A percentile compares a stretch with the other conserved stretches of the same genome.
Evolutionary conservation across 139 green algal species (phyloP).

Genomic region (Dunaliella sp.): DNA sequence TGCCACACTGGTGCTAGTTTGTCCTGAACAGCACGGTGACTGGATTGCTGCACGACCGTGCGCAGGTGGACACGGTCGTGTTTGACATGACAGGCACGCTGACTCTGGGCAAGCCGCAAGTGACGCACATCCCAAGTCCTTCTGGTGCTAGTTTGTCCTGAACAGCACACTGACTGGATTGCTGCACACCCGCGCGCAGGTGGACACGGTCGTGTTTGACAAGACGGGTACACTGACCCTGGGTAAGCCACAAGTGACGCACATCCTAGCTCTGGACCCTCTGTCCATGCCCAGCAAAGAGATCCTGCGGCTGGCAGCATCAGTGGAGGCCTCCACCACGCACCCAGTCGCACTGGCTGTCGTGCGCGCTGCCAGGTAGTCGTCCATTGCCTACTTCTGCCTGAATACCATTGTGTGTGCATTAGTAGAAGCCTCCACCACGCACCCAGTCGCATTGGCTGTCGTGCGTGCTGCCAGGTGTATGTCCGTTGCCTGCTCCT

Average conservation of each 20-base stretch:
- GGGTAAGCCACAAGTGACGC: constrained; percentile 68
- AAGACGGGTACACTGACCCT: constrained; percentile 93
- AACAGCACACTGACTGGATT: too few relatives aligned
- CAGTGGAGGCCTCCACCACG: constrained; percentile 67
- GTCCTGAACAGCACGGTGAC: too few relatives aligned
- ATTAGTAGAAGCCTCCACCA: constrained; percentile 67
- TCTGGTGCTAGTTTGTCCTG: constrained; percentile 13
- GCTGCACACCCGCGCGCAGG: too few relatives aligned
- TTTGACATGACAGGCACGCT: not conserved
- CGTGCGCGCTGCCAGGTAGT: not conserved
- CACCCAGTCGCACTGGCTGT: constrained; percentile 71
- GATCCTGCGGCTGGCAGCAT: constrained; percentile 70
- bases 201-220: constrained; percentile 90
- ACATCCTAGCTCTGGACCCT: constrained; percentile 16
- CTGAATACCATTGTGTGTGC: constrained; percentile 59
- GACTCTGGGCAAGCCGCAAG: not conserved
- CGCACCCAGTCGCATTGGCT: constrained; percentile 71
- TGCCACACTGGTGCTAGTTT: too few relatives aligned
- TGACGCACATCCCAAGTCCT: not conserved
- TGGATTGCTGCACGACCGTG: too few relatives aligned
- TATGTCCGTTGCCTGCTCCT: not conserved
- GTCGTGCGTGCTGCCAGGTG: not conserved
- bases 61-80: too few relatives aligned
- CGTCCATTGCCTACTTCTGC: not conserved
- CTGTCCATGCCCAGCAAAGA: not conserved